These are phyloP conservation scores for Aspergillus ibericus DNA, from an alignment of 2,329 filamentous ascomycete genomes.

Conservation along the genomic window DNA sequence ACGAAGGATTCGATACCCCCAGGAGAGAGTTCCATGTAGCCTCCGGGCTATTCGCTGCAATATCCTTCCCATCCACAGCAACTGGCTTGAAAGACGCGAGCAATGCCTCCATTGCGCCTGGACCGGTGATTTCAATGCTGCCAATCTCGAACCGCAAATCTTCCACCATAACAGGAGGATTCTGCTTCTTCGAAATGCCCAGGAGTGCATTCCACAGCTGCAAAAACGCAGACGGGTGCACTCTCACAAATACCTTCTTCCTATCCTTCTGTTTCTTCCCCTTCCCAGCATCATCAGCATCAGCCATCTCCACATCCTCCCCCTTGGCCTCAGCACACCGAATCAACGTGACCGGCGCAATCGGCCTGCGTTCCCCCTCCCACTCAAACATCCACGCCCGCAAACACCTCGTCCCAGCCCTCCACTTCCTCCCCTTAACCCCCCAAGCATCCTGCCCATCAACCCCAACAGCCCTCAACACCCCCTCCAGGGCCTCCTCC, in stretches of 20 bases:
- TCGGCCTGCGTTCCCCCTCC: constrained; percentile 55
- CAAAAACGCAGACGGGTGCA: constrained; percentile 76
- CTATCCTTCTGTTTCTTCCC: constrained; percentile 37
- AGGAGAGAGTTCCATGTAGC: constrained; percentile 44
- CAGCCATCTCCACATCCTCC: constrained; percentile 40
- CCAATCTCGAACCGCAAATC: constrained; percentile 72
- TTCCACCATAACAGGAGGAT: constrained; percentile 61
- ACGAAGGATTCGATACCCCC: constrained; percentile 64
- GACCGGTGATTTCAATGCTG: constrained; percentile 69
- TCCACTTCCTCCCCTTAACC: constrained; percentile 69
- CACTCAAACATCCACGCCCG: constrained; percentile 60
- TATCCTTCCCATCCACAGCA: constrained; percentile 18
- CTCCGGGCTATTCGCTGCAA: constrained; percentile 33
- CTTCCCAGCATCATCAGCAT: constrained; percentile 22
- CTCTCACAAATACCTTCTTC: constrained; percentile 65
- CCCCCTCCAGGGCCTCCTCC: constrained; percentile 61
- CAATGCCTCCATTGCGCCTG: constrained; percentile 76
- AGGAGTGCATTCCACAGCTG: constrained; percentile 64
- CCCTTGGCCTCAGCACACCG: constrained; percentile 61
- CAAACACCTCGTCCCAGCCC: constrained; percentile 58
- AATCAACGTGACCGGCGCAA: constrained; percentile 72
- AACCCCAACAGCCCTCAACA: constrained; percentile 67
- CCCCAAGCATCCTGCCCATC: constrained; percentile 61
- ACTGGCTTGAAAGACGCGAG: constrained; percentile 64
- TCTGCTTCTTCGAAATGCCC: constrained; percentile 59